These are phyloP conservation scores for Botrytis elliptica DNA, from an alignment of 2,329 filamentous ascomycete genomes.

Conservation along the genomic window DNA sequence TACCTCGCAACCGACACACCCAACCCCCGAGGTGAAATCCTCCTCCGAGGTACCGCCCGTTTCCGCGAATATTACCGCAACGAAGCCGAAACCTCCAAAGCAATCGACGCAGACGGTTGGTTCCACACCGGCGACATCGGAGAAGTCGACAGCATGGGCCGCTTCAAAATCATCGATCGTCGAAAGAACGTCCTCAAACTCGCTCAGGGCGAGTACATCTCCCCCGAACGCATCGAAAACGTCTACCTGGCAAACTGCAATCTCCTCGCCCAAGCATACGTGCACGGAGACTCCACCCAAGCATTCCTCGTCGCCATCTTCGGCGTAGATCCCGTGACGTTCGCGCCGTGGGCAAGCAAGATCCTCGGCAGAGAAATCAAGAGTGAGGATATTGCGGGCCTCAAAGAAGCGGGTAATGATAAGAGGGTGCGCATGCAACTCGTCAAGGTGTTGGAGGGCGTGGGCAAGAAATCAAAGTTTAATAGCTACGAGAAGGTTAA, in stretches of 20 bases:
- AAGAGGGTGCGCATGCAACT: conserved; percentile 72
- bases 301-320: conserved; percentile 82
- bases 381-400: conserved; percentile 61
- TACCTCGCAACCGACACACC: conserved; percentile 88
- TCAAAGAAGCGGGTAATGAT: conserved; percentile 67
- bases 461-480: conserved; percentile 82
- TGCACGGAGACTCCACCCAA: conserved; percentile 86
- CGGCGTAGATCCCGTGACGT: conserved; percentile 80
- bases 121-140: conserved; percentile 95
- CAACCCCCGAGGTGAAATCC: conserved; percentile 82
- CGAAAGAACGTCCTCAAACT: conserved; percentile 99
- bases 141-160: conserved; percentile 78
- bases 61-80: conserved; percentile 92
- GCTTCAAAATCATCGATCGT: conserved; percentile 91
- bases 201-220: conserved; percentile 96
- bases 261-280: conserved; percentile 76
- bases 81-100: conserved; percentile 78
- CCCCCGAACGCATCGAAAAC: conserved; percentile 95
- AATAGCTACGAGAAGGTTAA: conserved; percentile 85
- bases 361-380: conserved; percentile 67
- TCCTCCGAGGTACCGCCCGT: conserved; percentile 75
- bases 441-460: conserved; percentile 72
- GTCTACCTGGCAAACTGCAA: conserved; percentile 81
- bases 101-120: conserved; percentile 86
- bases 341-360: conserved; percentile 77